phyloP scores from a whole-genome alignment of 2,329 filamentous ascomycete genomes.

The Penicillium griseofulvum region DNA sequence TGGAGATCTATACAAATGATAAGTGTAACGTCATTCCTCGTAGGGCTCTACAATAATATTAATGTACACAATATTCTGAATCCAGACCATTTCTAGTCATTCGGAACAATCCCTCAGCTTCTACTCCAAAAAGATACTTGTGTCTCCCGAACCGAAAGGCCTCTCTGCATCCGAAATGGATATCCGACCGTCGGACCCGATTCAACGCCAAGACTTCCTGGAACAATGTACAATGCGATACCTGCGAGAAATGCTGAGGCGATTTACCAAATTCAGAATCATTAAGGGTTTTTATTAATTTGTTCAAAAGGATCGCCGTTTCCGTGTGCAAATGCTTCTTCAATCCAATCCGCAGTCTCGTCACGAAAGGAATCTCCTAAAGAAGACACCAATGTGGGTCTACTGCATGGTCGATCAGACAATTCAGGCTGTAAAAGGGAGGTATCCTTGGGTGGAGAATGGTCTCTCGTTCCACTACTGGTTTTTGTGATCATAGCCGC shows the following conservation, averaged over 20 bases:
- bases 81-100: background rate
- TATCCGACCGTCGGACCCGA: conserved; percentile 21
- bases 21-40: conserved; percentile 14
- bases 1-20: conserved; percentile 7
- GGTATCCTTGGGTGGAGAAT: background rate
- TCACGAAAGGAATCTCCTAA: conserved; percentile 34
- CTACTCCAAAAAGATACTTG: background rate
- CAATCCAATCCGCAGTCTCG: conserved; percentile 33
- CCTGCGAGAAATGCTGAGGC: background rate
- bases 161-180: background rate
- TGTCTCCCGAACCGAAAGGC: conserved; percentile 1
- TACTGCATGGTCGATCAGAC: background rate
- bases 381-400: conserved; percentile 8
- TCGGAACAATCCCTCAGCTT: conserved; percentile 3
- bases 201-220: conserved; percentile 3
- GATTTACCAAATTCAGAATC: background rate
- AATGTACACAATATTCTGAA: background rate
- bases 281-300: conserved; percentile 8
- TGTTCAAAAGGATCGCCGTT: conserved; percentile 19
- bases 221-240: background rate
- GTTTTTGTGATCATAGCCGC: conserved; percentile 9
- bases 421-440: background rate
- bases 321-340: conserved; percentile 20
- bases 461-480: conserved; percentile 6
- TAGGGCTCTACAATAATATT: background rate